Conservation (phyloP, 73 alveolate species). For the Tetrahymena borealis region DNA sequence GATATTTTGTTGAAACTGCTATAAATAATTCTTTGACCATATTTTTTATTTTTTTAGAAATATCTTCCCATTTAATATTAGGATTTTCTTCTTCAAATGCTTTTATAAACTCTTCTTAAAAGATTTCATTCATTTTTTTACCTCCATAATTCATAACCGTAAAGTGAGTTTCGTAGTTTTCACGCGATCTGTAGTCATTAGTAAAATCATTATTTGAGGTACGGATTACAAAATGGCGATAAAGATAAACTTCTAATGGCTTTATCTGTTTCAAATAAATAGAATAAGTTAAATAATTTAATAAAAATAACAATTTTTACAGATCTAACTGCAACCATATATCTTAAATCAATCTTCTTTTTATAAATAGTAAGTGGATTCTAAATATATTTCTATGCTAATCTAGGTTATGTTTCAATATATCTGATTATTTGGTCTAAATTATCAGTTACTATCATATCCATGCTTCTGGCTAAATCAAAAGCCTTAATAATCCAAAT, state of each 20-base stretch:
- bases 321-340: slow-evolving; percentile 60
- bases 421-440: slow-evolving; percentile 72
- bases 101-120: neutral
- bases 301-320: neutral
- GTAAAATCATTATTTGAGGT: slow-evolving; percentile 73
- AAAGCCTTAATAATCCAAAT: slow-evolving; percentile 91
- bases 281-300: neutral
- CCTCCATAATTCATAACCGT: slow-evolving; percentile 91
- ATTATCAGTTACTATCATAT: slow-evolving; percentile 79
- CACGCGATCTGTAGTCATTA: slow-evolving; percentile 44
- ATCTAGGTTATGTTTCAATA: slow-evolving; percentile 92
- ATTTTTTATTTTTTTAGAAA: neutral
- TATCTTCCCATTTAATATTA: neutral
- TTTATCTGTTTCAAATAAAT: slow-evolving; percentile 45
- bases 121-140: neutral
- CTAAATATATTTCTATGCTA: slow-evolving; percentile 79
- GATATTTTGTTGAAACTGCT: slow-evolving; percentile 4
- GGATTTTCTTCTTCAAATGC: neutral
- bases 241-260: slow-evolving; percentile 82
- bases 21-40: slow-evolving; percentile 26
- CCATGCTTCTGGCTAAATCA: slow-evolving; percentile 90
- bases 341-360: slow-evolving; percentile 86
- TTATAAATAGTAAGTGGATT: slow-evolving; percentile 62
- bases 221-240: slow-evolving; percentile 83
- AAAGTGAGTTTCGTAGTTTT: slow-evolving; percentile 88